Evolutionary conservation across 2,329 filamentous ascomycete species (phyloP), one percentile per base, ranked within the genome.

Genomic region (Diaporthe eres): DNA sequence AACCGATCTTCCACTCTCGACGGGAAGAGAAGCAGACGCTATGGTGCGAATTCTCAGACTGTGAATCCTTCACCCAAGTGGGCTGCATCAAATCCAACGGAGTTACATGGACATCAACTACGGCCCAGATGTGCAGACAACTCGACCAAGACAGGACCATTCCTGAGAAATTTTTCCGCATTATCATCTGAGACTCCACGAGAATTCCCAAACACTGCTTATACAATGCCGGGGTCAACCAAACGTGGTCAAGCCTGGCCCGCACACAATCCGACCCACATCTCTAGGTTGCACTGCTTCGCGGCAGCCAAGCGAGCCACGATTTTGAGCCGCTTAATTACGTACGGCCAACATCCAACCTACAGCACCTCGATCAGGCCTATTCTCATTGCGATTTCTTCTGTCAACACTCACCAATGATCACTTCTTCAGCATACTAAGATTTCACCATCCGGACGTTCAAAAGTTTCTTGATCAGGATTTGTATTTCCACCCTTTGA

Each of bases 231-330:
- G 2, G 2, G 39, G 60, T 61, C 13, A 42, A 61, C 12, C 58
- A 34, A 8, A 13, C 58, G 4, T 6, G 4, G 12, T 44, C 7
- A 31, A 28, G n/a, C 19, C 25, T 44, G 39, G 60, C 19, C 15
- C 39, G n/a, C 39, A 19, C n/a, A 15, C 60, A 44, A 28, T 19
- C 19, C n/a, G 60, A 63, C 37, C 60, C 37, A 63, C 60, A 63
- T 28, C 37, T 28, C 60, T 19, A 22, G n/a, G 39, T 44, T 19
- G n/a, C 60, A 63, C 60, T 44, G 39, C 39, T 63, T 63, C 22
- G 37, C 60, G n/a, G 60, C 34, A 63, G 60, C 60, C 39, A 44
- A 63, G 60, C 60, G 37, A 17, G 37, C 58, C 58, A 61, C 37
- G 2, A 61, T 42, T 42, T 42, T 42, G 58, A 61, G 58, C 58